Evolutionary conservation across 2,329 filamentous ascomycete species (phyloP).

Genomic region (Paraphaeosphaeria minitans): DNA sequence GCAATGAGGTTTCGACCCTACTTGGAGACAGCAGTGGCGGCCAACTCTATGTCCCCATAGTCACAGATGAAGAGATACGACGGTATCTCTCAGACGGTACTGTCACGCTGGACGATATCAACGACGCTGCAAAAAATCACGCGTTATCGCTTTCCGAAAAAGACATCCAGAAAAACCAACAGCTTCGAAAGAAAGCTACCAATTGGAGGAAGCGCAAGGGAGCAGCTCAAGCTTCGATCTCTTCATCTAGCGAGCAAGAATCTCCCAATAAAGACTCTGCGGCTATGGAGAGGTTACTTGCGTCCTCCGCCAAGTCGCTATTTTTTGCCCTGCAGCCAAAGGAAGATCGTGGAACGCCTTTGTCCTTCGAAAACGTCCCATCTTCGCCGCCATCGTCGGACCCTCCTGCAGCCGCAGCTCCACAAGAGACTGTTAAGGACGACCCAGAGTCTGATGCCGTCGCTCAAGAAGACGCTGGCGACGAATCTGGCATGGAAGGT

Average conservation of each 20-base stretch:
- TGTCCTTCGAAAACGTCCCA: neutral
- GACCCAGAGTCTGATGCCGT: neutral
- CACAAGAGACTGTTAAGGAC: neutral
- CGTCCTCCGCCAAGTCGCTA: neutral
- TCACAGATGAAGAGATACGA: conserved; percentile 16
- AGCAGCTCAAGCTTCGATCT: neutral
- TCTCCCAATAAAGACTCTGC: neutral
- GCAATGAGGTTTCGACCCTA: neutral
- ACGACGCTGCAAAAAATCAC: neutral
- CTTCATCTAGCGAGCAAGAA: neutral
- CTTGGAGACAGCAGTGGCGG: conserved; percentile 3
- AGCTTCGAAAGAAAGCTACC: neutral
- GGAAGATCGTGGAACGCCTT: neutral
- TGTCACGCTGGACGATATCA: conserved; percentile 11
- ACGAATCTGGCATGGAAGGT: neutral
- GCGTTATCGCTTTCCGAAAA: neutral
- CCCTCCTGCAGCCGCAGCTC: neutral
- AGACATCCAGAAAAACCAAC: neutral
- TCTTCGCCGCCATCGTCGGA: too few species aligned
- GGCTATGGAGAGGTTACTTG: neutral
- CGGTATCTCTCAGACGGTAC: conserved; percentile 7
- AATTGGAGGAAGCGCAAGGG: neutral
- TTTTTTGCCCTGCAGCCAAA: neutral
- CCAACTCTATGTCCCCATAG: conserved; percentile 14
- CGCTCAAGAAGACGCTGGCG: too few species aligned